A percentile compares a stretch with the other conserved stretches of the same genome.
Evolutionary conservation across 352 stramenopile species (phyloP).

Genomic region (Globisporangium perplexum): DNA sequence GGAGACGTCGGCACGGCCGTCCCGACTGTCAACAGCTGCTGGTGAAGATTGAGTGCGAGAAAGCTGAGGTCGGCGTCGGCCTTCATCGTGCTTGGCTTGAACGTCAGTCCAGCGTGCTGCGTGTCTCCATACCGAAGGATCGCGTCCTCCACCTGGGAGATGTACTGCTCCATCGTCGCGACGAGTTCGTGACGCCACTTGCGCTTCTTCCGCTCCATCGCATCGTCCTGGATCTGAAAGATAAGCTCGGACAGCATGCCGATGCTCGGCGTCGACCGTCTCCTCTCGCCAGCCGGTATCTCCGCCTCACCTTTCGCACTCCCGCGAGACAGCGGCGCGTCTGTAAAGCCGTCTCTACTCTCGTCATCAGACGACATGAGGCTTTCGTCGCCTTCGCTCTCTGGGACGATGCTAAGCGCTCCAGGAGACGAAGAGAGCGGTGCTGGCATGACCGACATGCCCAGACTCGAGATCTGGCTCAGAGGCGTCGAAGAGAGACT

Average conservation of each 20-base stretch:
- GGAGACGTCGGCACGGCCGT: slow-evolving; percentile 59
- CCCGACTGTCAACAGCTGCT: slow-evolving; percentile 77
- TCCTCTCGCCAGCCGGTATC: slow-evolving; percentile 14
- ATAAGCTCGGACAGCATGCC: slow-evolving; percentile 85
- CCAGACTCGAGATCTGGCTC: slow-evolving; percentile 44
- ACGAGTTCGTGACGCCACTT: slow-evolving; percentile 77
- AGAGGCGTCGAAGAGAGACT: slow-evolving; percentile 41
- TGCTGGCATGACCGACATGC: slow-evolving; percentile 21
- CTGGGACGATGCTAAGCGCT: slow-evolving; percentile 27
- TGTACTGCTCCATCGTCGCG: slow-evolving; percentile 75
- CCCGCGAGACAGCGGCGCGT: slow-evolving; percentile 9
- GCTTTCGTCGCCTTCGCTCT: slow-evolving; percentile 15
- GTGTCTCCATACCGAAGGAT: slow-evolving; percentile 70
- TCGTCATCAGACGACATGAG: slow-evolving; percentile 14
- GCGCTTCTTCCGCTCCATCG: slow-evolving; percentile 67
- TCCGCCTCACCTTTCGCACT: slow-evolving; percentile 9
- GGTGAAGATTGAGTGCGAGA: slow-evolving; percentile 78
- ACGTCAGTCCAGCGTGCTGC: slow-evolving; percentile 64
- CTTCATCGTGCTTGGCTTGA: slow-evolving; percentile 88
- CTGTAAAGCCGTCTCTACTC: slow-evolving; percentile 4
- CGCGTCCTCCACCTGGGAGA: slow-evolving; percentile 69
- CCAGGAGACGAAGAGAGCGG: slow-evolving; percentile 20
- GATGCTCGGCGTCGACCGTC: slow-evolving; percentile 37
- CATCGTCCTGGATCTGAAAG: slow-evolving; percentile 81
- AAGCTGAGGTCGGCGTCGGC: slow-evolving; percentile 71